Conservation (phyloP, 2,329 filamentous ascomycete species). For the Monosporascus cannonballus region DNA sequence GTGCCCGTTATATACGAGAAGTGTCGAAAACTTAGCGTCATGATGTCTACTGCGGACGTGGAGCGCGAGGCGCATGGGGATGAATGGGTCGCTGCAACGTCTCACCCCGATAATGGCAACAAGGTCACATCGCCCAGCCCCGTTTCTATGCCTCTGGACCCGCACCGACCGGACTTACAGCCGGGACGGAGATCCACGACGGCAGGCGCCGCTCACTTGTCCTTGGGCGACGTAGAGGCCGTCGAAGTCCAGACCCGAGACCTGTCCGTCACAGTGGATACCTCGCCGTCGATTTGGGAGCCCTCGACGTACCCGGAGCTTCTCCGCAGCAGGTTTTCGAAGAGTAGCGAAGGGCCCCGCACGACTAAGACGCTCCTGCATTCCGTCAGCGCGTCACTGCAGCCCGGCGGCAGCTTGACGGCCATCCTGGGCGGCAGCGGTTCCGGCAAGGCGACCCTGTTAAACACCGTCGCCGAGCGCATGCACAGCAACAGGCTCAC, state of each 20-base stretch:
- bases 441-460: conserved; percentile 64
- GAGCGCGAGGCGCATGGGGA: not conserved
- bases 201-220: conserved; percentile 12
- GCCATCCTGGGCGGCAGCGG: conserved; percentile 72
- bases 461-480: conserved; percentile 67
- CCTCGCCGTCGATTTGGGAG: conserved; percentile 47
- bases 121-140: not conserved
- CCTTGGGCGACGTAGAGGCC: conserved; percentile 34
- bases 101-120: not conserved
- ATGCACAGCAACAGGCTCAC: conserved; percentile 49
- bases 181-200: conserved; percentile 3
- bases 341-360: conserved; percentile 16
- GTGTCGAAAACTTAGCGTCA: not conserved
- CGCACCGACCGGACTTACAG: conserved; percentile 3
- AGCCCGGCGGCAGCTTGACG: conserved; percentile 62
- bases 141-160: conserved; percentile 5
- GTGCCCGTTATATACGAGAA: too few species aligned
- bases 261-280: conserved; percentile 50
- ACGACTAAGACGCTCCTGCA: conserved; percentile 51
- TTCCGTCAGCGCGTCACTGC: conserved; percentile 57
- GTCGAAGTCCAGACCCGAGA: conserved; percentile 40
- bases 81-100: not conserved
- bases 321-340: conserved; percentile 28
- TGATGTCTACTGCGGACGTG: not conserved
- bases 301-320: conserved; percentile 40